Conservation (phyloP, 2,329 filamentous ascomycete species). For the Xylariaceae sp. region DNA sequence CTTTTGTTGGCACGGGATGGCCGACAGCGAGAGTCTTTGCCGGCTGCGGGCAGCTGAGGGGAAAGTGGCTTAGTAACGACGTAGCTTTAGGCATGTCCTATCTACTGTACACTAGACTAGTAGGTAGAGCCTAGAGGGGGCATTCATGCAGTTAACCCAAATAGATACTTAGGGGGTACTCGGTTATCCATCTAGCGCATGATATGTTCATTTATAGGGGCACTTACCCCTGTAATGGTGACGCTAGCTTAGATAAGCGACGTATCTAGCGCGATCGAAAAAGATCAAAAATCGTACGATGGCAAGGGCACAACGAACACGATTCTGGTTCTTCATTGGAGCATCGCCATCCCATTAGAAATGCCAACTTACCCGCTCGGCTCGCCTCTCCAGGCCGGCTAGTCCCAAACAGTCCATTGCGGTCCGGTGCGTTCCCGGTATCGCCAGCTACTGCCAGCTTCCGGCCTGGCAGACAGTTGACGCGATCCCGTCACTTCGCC, state of each 20-base stretch:
- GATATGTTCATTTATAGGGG: too few species aligned
- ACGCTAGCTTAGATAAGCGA: constrained; percentile 6
- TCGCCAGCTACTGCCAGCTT: not conserved
- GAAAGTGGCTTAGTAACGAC: too few species aligned
- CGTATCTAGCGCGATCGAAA: constrained; percentile 14
- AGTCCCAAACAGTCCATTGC: not conserved
- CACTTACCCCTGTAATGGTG: too few species aligned
- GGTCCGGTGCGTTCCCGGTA: not conserved
- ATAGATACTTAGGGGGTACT: not conserved
- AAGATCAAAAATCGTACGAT: constrained; percentile 22
- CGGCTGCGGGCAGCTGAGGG: not conserved
- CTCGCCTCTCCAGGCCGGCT: not conserved
- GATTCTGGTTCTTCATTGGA: constrained; percentile 13
- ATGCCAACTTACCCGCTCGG: not conserved
- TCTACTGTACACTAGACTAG: too few species aligned
- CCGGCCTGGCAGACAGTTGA: not conserved
- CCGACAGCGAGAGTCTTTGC: not conserved
- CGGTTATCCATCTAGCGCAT: too few species aligned
- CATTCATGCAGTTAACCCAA: not conserved
- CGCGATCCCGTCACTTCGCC: not conserved
- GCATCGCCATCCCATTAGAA: constrained; percentile 6
- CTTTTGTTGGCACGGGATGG: not conserved
- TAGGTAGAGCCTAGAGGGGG: too few species aligned
- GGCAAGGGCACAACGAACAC: constrained; percentile 11
- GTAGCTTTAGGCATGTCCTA: too few species aligned